Evolutionary conservation across 2,329 filamentous ascomycete genomes (phyloP), one percentile per base, ranked within the genome.

Genomic region (Rachicladosporium sp.): DNA sequence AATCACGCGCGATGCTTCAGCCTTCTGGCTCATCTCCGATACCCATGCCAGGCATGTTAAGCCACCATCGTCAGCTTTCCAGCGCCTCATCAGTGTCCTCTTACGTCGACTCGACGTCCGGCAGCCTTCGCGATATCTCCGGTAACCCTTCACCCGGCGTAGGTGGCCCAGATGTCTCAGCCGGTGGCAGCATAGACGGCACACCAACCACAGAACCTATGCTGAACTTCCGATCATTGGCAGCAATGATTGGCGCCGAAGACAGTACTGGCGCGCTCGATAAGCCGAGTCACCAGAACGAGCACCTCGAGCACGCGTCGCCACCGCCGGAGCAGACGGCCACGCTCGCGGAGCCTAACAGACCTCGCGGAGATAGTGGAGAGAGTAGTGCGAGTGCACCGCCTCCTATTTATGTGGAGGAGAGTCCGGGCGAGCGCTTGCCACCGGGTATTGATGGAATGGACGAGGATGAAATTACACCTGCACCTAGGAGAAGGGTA

Each of bases 221-320:
- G 74, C 91, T 93, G 62, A 95, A 94, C 59, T 95, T 95, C 56
- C 73, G 78, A 41, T 94, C 86, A 50, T 65, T 96, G 12, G 83
- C 85, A 2, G 83, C 85, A 45, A 84, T 93, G 58, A 83, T 95
- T 23, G 83, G 80, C 0, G 76, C 73, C 31, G 71, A 78, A 36
- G 73, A 78, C 32, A 8, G 33, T 29, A 37, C 37, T 31, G 35
- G 19, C 4, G 15, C 6, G n/a, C 32, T 35, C 10, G 31, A 35
- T 33, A 68, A 71, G 41, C 55, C 55, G 6, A 58, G 52, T 23
- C 34, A 42, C 30, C 50, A 50, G n/a, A 46, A 57, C 36, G 58
- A 64, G 45, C 58, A 63, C 37, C 60, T 64, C 33, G 67, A 67
- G 43, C 54, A 56, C 36, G 49, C 48, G n/a, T 42, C 48, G n/a